Conservation (phyloP, 2,329 filamentous ascomycete species). For the Didymella sp. region DNA sequence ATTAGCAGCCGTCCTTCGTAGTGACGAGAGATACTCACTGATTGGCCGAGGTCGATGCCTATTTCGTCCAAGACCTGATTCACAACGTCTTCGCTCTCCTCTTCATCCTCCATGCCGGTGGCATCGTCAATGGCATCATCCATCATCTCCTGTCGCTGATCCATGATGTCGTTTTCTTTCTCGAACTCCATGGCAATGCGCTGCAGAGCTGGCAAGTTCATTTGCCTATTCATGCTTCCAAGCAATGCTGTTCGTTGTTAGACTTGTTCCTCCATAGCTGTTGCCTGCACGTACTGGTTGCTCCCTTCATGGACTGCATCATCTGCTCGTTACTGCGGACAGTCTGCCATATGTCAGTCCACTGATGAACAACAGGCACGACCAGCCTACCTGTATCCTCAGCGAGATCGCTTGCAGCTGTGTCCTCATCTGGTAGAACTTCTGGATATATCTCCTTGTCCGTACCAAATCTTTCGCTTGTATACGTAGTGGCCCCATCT, state of each 20-base stretch:
- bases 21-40: conserved; percentile 64
- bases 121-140: conserved; percentile 98
- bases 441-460: conserved; percentile 92
- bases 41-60: conserved; percentile 87
- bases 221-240: conserved; percentile 95
- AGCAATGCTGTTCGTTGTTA: conserved; percentile 66
- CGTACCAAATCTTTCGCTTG: conserved; percentile 96
- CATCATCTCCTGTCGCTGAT: conserved; percentile 99
- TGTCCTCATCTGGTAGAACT: conserved; percentile 98
- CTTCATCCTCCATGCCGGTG: conserved; percentile 87
- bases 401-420: conserved; percentile 95
- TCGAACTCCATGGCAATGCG: conserved; percentile 99
- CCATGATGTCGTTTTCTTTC: conserved; percentile 98
- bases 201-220: conserved; percentile 95
- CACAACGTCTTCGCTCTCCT: conserved; percentile 95
- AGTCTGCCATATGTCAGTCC: conserved; percentile 65
- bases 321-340: conserved; percentile 99
- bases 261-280: neutral
- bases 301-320: conserved; percentile 99
- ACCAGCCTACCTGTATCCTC: conserved; percentile 78
- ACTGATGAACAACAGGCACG: neutral
- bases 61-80: conserved; percentile 97
- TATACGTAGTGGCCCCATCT: conserved; percentile 98
- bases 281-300: conserved; percentile 62
- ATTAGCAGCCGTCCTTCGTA: conserved; percentile 21